phyloP scores from a whole-genome alignment of 495 filamentous ascomycete species.

The Rhypophila decipiens region DNA sequence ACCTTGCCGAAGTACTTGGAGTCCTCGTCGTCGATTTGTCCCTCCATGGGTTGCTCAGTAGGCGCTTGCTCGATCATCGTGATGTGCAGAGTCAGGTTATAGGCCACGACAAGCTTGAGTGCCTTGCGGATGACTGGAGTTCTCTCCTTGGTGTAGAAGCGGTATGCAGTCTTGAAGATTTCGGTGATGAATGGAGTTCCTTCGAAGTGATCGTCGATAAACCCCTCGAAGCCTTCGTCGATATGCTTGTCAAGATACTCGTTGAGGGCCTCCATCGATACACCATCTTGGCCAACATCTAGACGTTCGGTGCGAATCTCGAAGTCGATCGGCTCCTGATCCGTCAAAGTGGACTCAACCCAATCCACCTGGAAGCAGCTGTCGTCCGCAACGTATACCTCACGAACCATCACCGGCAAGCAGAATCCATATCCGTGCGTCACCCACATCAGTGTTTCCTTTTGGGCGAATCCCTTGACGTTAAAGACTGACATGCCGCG shows the following conservation, averaged over 20 bases:
- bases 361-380: constrained; percentile 89
- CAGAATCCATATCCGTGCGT: constrained; percentile 87
- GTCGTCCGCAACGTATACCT: constrained; percentile 84
- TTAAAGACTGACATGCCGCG: constrained; percentile 85
- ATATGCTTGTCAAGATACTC: constrained; percentile 92
- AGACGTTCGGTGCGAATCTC: constrained; percentile 79
- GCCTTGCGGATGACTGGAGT: constrained; percentile 83
- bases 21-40: constrained; percentile 68
- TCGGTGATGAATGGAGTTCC: constrained; percentile 88
- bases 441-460: constrained; percentile 73
- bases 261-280: constrained; percentile 66
- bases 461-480: constrained; percentile 82
- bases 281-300: constrained; percentile 76
- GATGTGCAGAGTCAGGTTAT: constrained; percentile 86
- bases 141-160: constrained; percentile 77
- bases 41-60: constrained; percentile 69
- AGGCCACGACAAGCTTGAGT: constrained; percentile 83
- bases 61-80: constrained; percentile 84
- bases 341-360: constrained; percentile 65
- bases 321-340: constrained; percentile 65
- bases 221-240: constrained; percentile 80
- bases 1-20: constrained; percentile 83
- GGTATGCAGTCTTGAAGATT: constrained; percentile 88
- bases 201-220: constrained; percentile 90
- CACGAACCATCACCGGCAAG: constrained; percentile 80